These are phyloP conservation scores for Verruconis gallopava DNA, from an alignment of 2,329 filamentous ascomycete genomes.

Conservation along the genomic window DNA sequence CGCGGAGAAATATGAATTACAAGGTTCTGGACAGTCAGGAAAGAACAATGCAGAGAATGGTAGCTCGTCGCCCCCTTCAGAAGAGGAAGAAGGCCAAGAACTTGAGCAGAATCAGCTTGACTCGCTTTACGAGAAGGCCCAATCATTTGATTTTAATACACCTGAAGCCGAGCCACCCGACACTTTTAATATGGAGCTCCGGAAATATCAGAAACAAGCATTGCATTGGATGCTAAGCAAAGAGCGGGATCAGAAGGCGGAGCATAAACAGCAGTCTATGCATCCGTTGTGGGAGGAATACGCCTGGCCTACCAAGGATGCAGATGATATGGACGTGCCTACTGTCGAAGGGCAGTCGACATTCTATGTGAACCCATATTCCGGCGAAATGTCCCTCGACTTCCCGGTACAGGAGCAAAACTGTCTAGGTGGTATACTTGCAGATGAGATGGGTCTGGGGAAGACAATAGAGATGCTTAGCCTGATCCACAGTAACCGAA, in stretches of 20 bases:
- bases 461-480: conserved; percentile 99
- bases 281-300: conserved; percentile 98
- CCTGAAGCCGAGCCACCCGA: conserved; percentile 72
- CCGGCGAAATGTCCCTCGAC: conserved; percentile 78
- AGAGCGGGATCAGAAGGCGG: conserved; percentile 64
- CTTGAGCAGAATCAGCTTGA: conserved; percentile 93
- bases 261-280: conserved; percentile 65
- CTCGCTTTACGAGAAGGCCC: conserved; percentile 84
- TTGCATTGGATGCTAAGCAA: conserved; percentile 94
- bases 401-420: conserved; percentile 92
- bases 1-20: conserved; percentile 54
- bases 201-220: conserved; percentile 91
- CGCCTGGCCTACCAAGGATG: conserved; percentile 73
- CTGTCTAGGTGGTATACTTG: conserved; percentile 82
- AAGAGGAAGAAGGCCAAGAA: conserved; percentile 73
- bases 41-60: conserved; percentile 29
- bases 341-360: conserved; percentile 49
- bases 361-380: conserved; percentile 97
- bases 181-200: conserved; percentile 69
- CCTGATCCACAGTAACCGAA: conserved; percentile 72
- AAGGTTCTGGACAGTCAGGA: conserved; percentile 37
- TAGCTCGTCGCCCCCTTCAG: conserved; percentile 42
- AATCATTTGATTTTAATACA: conserved; percentile 90
- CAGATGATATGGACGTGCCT: conserved; percentile 65
- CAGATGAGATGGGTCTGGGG: conserved; percentile 86